Conservation (phyloP, 768 basidiomycete species). For the Coprinopsis sp. region DNA sequence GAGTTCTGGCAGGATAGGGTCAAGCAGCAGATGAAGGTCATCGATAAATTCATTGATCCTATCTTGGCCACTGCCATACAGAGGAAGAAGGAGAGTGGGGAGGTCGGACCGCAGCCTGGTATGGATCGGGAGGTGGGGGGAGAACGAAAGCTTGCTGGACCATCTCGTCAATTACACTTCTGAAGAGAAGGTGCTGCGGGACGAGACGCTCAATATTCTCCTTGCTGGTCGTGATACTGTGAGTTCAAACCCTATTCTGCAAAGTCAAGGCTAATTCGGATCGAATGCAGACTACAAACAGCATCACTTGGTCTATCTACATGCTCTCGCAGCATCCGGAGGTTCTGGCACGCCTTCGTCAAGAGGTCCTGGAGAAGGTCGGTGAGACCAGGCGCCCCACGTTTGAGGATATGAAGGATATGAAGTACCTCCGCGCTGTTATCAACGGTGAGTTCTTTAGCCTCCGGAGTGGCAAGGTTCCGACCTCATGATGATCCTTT, state of each 20-base stretch:
- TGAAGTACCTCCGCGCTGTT: conserved; percentile 37
- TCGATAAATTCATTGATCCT: conserved; percentile 47
- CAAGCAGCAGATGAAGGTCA: conserved; percentile 35
- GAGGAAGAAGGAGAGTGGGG: conserved; percentile 23
- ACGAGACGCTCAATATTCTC: background rate
- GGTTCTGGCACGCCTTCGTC: conserved; percentile 34
- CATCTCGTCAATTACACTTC: conserved; percentile 31
- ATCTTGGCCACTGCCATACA: conserved; percentile 42
- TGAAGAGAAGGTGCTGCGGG: background rate
- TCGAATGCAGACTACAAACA: conserved; percentile 30
- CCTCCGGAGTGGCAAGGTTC: background rate
- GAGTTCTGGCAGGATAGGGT: conserved; percentile 52
- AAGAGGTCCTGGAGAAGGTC: conserved; percentile 38
- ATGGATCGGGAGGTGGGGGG: conserved; percentile 22
- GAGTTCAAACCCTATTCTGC: background rate
- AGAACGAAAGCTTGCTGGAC: conserved; percentile 41
- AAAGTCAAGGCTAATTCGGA: background rate
- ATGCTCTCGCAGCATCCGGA: conserved; percentile 40
- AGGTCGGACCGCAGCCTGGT: background rate
- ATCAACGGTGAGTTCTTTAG: conserved; percentile 25
- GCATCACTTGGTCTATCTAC: conserved; percentile 39
- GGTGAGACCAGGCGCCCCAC: conserved; percentile 35
- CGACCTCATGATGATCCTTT: background rate
- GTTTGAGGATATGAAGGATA: conserved; percentile 41
- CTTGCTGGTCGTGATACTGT: conserved; percentile 14